Evolutionary conservation across 2,329 filamentous ascomycete genomes (phyloP).

Genomic region (Cercospora sesami): DNA sequence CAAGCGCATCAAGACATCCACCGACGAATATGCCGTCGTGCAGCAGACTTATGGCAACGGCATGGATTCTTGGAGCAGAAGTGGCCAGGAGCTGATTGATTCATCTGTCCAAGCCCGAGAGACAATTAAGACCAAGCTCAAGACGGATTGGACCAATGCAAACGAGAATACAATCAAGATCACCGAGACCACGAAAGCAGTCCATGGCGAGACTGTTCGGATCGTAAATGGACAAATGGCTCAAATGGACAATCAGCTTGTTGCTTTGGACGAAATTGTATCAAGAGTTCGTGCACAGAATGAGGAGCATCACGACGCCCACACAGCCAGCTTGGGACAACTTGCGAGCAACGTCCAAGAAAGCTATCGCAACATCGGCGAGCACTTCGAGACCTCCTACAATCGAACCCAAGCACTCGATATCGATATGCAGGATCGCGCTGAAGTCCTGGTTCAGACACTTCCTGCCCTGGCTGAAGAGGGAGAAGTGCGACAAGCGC

Average conservation of each 20-base stretch:
- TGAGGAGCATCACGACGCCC: slow-evolving; percentile 69
- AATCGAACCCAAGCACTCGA: slow-evolving; percentile 68
- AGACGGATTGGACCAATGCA: slow-evolving; percentile 80
- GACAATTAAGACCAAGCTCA: slow-evolving; percentile 74
- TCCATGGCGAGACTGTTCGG: slow-evolving; percentile 85
- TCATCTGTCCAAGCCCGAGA: slow-evolving; percentile 73
- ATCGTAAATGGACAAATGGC: slow-evolving; percentile 87
- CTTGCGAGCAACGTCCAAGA: slow-evolving; percentile 69
- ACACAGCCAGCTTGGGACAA: slow-evolving; percentile 63
- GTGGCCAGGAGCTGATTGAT: slow-evolving; percentile 67
- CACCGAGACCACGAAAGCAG: slow-evolving; percentile 76
- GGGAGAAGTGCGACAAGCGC: slow-evolving; percentile 64
- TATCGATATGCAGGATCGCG: slow-evolving; percentile 64
- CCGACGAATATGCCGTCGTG: slow-evolving; percentile 58
- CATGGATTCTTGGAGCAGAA: slow-evolving; percentile 73
- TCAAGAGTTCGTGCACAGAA: slow-evolving; percentile 79
- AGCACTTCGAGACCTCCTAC: slow-evolving; percentile 68
- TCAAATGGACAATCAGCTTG: slow-evolving; percentile 85
- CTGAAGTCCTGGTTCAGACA: slow-evolving; percentile 58
- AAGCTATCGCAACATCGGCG: slow-evolving; percentile 70
- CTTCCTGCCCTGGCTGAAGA: slow-evolving; percentile 60
- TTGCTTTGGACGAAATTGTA: slow-evolving; percentile 86
- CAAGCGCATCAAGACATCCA: slow-evolving; percentile 45
- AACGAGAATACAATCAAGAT: slow-evolving; percentile 81
- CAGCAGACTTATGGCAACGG: slow-evolving; percentile 66